These are phyloP conservation scores for Colletotrichum incanum DNA, from an alignment of 2,329 filamentous ascomycete species.

Conservation along the genomic window DNA sequence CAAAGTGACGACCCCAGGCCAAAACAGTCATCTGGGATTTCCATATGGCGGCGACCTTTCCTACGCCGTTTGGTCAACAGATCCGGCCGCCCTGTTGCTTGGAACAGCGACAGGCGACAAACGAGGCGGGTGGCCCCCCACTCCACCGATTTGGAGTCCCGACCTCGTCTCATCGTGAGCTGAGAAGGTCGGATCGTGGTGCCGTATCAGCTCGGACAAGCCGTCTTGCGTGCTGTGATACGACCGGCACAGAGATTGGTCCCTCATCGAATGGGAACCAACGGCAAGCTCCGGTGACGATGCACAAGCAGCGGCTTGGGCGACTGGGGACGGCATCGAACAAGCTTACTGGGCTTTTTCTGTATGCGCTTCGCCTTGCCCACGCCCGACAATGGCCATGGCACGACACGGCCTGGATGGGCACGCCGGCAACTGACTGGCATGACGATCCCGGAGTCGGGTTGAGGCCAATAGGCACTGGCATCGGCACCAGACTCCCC, in stretches of 20 bases:
- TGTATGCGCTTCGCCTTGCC: conserved; percentile 36
- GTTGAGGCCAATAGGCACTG: conserved; percentile 18
- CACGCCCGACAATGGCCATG: conserved; percentile 8
- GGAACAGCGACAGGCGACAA: neutral
- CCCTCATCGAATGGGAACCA: conserved; percentile 23
- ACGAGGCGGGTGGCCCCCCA: neutral
- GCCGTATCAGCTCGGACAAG: conserved; percentile 29
- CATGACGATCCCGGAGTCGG: conserved; percentile 27
- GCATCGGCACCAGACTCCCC: neutral
- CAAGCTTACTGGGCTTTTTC: conserved; percentile 31
- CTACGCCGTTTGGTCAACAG: neutral
- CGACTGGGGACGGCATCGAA: conserved; percentile 8
- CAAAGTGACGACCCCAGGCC: conserved; percentile 4
- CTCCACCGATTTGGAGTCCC: conserved; percentile 19
- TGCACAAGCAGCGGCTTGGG: conserved; percentile 19
- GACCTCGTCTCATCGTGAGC: conserved; percentile 36
- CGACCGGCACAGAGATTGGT: conserved; percentile 28
- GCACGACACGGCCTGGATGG: conserved; percentile 4
- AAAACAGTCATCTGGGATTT: neutral
- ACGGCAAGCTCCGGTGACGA: conserved; percentile 26
- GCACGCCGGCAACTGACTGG: conserved; percentile 31
- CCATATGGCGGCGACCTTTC: neutral
- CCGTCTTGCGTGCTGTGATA: conserved; percentile 31
- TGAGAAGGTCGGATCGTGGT: conserved; percentile 34
- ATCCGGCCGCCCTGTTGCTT: neutral